These are phyloP conservation scores for Phallus indusiatus DNA, from an alignment of 768 basidiomycete species.

Conservation along the genomic window DNA sequence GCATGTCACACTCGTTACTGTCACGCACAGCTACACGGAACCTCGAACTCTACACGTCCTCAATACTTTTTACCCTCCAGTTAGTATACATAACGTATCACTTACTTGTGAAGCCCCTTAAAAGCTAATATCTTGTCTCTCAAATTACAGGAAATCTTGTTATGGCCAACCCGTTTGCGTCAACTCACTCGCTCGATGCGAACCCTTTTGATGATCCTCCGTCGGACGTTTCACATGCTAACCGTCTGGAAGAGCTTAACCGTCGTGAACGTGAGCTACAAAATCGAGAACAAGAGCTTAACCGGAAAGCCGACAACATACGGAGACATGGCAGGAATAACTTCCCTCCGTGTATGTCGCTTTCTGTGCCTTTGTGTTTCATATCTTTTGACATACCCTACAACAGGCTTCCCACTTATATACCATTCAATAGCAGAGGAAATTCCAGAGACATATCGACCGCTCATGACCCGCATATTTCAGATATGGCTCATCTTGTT, in stretches of 20 bases:
- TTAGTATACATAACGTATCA: no score
- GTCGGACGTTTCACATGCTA: conserved; percentile 14
- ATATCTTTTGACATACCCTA: conserved; percentile 12
- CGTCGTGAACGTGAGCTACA: conserved; percentile 76
- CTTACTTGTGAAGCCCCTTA: background rate
- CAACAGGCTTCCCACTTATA: conserved; percentile 82
- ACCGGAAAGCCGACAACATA: conserved; percentile 57
- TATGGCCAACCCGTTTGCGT: conserved; percentile 72
- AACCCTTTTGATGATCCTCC: conserved; percentile 86
- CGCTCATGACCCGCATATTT: conserved; percentile 78
- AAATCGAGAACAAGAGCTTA: conserved; percentile 67
- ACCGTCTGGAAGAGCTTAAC: conserved; percentile 54
- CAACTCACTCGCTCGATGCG: conserved; percentile 72
- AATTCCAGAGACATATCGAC: conserved; percentile 73
- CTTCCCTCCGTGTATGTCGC: conserved; percentile 77
- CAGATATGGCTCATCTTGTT: conserved; percentile 90
- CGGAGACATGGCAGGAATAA: conserved; percentile 78
- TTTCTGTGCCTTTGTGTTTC: conserved; percentile 10
- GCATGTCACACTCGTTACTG: background rate
- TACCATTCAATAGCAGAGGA: conserved; percentile 89
- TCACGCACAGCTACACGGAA: background rate
- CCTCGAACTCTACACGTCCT: background rate
- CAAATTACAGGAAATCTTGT: conserved; percentile 5
- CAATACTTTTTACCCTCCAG: background rate
- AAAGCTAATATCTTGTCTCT: background rate